Conservation (phyloP, 768 basidiomycete species). For the Boletus rubropictus region DNA sequence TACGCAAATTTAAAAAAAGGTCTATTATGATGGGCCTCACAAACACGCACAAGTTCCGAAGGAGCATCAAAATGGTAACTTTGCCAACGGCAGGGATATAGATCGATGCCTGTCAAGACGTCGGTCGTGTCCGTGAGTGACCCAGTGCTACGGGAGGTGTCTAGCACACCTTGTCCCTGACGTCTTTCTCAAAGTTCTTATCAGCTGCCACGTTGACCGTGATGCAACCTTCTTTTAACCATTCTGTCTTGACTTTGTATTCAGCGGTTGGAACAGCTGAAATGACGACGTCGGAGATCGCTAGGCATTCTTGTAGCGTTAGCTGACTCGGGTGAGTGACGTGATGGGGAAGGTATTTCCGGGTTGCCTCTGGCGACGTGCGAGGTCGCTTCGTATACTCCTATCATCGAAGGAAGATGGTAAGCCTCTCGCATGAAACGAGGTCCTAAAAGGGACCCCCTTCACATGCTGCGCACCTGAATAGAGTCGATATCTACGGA, state of each 20-base stretch:
- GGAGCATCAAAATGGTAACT: slow-evolving; percentile 95
- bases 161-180: slow-evolving; percentile 75
- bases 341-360: slow-evolving; percentile 79
- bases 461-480: slow-evolving; percentile 42
- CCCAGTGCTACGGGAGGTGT: background rate
- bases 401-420: slow-evolving; percentile 23
- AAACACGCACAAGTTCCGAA: slow-evolving; percentile 78
- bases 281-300: slow-evolving; percentile 85
- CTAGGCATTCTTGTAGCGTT: slow-evolving; percentile 75
- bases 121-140: slow-evolving; percentile 7
- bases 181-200: slow-evolving; percentile 93
- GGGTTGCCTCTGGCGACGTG: slow-evolving; percentile 32
- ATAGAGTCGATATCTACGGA: slow-evolving; percentile 95
- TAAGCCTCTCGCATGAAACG: background rate
- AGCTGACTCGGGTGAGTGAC: slow-evolving; percentile 65
- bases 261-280: slow-evolving; percentile 81
- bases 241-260: slow-evolving; percentile 87
- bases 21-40: background rate
- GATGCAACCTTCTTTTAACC: slow-evolving; percentile 90
- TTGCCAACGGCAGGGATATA: slow-evolving; percentile 97
- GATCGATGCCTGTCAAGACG: slow-evolving; percentile 59
- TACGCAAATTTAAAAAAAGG: background rate
- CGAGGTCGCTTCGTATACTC: slow-evolving; percentile 93
- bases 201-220: slow-evolving; percentile 91
- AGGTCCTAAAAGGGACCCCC: background rate